Conservation (phyloP, 805 yeast species). For the Trichomonascus vanleenenianus region DNA sequence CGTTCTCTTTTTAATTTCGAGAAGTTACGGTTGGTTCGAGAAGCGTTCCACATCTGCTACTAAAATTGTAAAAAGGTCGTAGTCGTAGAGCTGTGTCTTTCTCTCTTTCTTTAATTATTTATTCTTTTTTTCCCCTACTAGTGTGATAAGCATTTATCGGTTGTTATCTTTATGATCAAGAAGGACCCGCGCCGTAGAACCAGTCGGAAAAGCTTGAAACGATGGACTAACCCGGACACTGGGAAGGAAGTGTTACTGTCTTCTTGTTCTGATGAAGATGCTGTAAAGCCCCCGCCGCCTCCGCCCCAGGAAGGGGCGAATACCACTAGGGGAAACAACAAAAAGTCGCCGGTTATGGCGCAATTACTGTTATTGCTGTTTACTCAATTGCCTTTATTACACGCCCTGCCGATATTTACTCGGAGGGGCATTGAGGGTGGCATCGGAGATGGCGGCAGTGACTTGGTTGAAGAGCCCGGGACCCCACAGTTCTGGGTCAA, state of each 20-base stretch:
- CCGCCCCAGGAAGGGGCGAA: not conserved
- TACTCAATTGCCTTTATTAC: not conserved
- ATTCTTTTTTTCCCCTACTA: too few relatives aligned
- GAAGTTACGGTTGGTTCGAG: too few relatives aligned
- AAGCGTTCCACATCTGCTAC: too few relatives aligned
- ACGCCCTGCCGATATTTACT: not conserved
- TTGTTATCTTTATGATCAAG: too few relatives aligned
- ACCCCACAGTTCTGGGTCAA: slow-evolving; percentile 24
- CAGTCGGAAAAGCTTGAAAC: too few relatives aligned
- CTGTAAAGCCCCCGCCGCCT: not conserved
- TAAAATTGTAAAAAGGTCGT: too few relatives aligned
- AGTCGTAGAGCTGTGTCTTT: too few relatives aligned
- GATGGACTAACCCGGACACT: too few relatives aligned
- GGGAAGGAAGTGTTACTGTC: not conserved
- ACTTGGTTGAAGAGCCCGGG: not conserved
- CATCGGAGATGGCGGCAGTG: not conserved
- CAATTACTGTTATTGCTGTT: not conserved
- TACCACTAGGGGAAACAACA: not conserved
- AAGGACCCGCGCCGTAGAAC: too few relatives aligned
- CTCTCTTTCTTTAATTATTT: too few relatives aligned
- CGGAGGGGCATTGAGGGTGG: not conserved
- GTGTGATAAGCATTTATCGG: too few relatives aligned
- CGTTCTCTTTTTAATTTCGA: too few relatives aligned
- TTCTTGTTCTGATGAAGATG: not conserved
- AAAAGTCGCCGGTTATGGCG: not conserved